These are phyloP conservation scores for Aegilops bicornis DNA, from an alignment of 176 grass and related monocot species.

Conservation along the genomic window DNA sequence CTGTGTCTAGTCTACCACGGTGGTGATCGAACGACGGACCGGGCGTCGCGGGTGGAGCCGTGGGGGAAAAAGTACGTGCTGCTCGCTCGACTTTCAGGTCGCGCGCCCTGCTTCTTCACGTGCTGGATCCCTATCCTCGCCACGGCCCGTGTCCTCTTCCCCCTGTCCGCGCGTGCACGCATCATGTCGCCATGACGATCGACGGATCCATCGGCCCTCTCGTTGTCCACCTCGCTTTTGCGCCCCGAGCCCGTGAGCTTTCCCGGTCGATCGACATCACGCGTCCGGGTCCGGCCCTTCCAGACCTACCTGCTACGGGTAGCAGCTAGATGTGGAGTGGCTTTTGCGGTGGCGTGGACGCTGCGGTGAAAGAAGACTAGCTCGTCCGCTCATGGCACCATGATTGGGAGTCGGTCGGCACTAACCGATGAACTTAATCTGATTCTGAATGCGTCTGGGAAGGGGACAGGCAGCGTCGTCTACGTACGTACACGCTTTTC, in stretches of 20 bases:
- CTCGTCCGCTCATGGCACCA: not conserved
- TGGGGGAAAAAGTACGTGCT: not conserved
- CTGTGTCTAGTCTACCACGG: no score
- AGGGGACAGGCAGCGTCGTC: not conserved
- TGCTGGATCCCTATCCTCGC: not conserved
- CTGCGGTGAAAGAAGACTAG: not conserved
- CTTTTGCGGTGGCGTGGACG: slow-evolving; percentile 3
- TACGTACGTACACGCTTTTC: not conserved
- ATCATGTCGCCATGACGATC: slow-evolving; percentile 24
- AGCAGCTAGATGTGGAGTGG: not conserved
- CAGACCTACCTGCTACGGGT: not conserved
- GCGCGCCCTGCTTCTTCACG: slow-evolving; percentile 15
- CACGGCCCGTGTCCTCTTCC: slow-evolving; percentile 29
- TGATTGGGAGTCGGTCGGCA: slow-evolving; percentile 12
- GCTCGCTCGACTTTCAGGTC: slow-evolving; percentile 16
- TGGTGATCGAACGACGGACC: not conserved
- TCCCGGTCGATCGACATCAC: not conserved
- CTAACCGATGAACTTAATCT: not conserved
- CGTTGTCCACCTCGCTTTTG: slow-evolving; percentile 24
- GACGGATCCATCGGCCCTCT: not conserved
- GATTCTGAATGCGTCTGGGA: not conserved
- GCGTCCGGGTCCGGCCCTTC: not conserved
- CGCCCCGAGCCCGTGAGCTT: slow-evolving; percentile 41
- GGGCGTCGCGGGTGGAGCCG: not conserved
- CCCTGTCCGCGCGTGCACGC: slow-evolving; percentile 8